These are phyloP conservation scores for Amoeboaphelidium protococcarum DNA, from an alignment of 371 early-diverging fungal genomes.

Conservation along the genomic window DNA sequence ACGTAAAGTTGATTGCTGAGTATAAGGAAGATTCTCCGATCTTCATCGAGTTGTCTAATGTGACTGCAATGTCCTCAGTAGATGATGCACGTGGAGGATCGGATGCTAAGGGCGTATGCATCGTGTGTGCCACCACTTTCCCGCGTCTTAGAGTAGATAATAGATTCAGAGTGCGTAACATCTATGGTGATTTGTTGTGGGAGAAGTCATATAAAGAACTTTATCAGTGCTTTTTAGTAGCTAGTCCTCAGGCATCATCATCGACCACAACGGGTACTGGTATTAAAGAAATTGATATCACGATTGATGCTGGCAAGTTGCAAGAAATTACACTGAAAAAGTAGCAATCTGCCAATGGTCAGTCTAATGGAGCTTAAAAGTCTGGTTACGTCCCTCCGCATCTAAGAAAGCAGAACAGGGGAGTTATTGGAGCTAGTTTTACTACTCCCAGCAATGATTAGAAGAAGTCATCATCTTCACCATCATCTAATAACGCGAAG, in stretches of 20 bases:
- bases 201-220: constrained; percentile 47
- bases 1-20: constrained; percentile 45
- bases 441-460: neutral
- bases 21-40: constrained; percentile 56
- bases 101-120: constrained; percentile 63
- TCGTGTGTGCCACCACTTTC: constrained; percentile 73
- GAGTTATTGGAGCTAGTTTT: neutral
- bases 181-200: constrained; percentile 54
- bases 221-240: no score
- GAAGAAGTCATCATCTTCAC: neutral
- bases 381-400: neutral
- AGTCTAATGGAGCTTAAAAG: neutral
- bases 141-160: constrained; percentile 89
- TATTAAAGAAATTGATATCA: neutral
- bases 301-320: constrained; percentile 4
- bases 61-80: no score
- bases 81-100: no score
- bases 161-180: constrained; percentile 83
- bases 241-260: no score
- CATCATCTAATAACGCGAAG: no score
- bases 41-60: constrained; percentile 66
- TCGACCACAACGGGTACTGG: no score
- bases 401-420: neutral
- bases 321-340: neutral
- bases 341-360: neutral